Conservation (phyloP, 441 rosid genomes). For the Lepidium campestre region DNA sequence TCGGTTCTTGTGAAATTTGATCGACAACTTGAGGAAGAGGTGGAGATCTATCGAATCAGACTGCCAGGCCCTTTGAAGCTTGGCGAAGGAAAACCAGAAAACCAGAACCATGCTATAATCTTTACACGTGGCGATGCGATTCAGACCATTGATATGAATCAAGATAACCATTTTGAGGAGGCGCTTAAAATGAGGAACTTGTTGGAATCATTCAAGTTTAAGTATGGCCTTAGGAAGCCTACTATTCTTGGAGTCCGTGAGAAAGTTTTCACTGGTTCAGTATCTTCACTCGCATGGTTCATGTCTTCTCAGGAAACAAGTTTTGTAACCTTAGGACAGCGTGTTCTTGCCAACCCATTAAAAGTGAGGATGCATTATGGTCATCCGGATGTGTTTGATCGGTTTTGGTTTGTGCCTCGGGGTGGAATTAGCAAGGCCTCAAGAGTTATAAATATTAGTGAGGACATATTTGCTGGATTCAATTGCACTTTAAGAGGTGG, state of each 20-base stretch:
- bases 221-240: slow-evolving; percentile 74
- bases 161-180: slow-evolving; percentile 89
- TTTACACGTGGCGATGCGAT: slow-evolving; percentile 91
- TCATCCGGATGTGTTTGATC: slow-evolving; percentile 91
- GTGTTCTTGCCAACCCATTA: slow-evolving; percentile 85
- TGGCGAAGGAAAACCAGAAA: slow-evolving; percentile 93
- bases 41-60: slow-evolving; percentile 74
- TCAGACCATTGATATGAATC: slow-evolving; percentile 95
- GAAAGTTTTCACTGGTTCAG: slow-evolving; percentile 86
- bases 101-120: slow-evolving; percentile 89
- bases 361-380: slow-evolving; percentile 95
- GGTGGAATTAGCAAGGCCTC: slow-evolving; percentile 97
- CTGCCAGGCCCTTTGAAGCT: slow-evolving; percentile 88
- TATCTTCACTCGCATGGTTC: slow-evolving; percentile 89
- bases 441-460: slow-evolving; percentile 78
- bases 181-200: slow-evolving; percentile 90
- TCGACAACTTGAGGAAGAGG: slow-evolving; percentile 56
- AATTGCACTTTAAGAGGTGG: slow-evolving; percentile 87
- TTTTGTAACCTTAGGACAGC: slow-evolving; percentile 90
- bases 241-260: slow-evolving; percentile 91
- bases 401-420: slow-evolving; percentile 82
- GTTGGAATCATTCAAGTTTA: slow-evolving; percentile 67
- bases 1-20: slow-evolving; percentile 91
- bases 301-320: slow-evolving; percentile 94
- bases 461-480: slow-evolving; percentile 91